A percentile compares a stretch with the other conserved stretches of the same genome.
These are phyloP conservation scores for Earliella scabrosa DNA, from an alignment of 1,284 basidiomycete genomes.

Conservation along the genomic window DNA sequence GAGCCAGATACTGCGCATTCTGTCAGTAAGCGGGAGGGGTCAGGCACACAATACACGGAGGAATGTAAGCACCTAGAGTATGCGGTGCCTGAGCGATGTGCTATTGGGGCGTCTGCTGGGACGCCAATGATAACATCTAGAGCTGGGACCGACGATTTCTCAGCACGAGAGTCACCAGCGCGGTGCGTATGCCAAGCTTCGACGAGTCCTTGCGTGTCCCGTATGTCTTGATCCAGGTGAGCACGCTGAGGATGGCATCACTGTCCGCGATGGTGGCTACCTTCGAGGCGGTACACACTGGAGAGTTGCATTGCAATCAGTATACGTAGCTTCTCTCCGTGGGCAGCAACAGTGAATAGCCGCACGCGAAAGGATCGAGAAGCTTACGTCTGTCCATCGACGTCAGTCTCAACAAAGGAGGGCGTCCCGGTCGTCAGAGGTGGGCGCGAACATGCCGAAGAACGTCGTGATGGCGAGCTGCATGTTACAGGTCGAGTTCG, in stretches of 20 bases:
- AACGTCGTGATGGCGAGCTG: too few relatives aligned
- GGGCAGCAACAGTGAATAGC: too few relatives aligned
- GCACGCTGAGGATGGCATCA: conserved; percentile 3
- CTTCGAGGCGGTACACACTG: neutral
- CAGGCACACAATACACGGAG: too few relatives aligned
- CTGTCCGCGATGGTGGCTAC: neutral
- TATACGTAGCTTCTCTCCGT: too few relatives aligned
- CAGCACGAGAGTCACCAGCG: conserved; percentile 1
- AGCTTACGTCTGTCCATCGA: neutral
- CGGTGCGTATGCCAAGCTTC: neutral
- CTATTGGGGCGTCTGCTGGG: too few relatives aligned
- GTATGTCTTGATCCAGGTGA: conserved; percentile 7
- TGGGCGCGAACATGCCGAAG: too few relatives aligned
- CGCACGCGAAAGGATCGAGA: too few relatives aligned
- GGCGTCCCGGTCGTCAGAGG: too few relatives aligned
- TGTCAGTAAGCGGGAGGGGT: too few relatives aligned
- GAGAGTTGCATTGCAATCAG: too few relatives aligned
- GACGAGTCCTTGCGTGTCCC: neutral
- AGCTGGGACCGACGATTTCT: conserved; percentile 5
- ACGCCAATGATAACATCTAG: too few relatives aligned
- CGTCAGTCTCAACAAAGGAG: neutral
- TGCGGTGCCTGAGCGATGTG: conserved; percentile 5
- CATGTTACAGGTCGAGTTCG: too few relatives aligned
- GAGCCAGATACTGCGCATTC: neutral
- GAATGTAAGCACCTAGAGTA: conserved; percentile 1